phyloP scores from a whole-genome alignment of 768 basidiomycete species.

The Calocybe indica region DNA sequence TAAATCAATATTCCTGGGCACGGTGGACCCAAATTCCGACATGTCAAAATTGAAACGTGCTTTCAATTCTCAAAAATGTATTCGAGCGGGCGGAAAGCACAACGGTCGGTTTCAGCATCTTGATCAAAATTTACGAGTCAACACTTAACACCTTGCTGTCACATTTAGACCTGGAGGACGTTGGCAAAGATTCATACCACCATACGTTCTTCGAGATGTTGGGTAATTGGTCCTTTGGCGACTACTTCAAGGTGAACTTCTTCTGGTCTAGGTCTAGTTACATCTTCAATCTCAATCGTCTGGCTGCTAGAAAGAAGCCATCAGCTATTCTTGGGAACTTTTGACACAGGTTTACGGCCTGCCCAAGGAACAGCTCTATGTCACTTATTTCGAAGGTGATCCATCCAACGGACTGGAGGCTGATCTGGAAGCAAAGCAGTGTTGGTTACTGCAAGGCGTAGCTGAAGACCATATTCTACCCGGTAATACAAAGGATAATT shows the following conservation, averaged over 20 bases:
- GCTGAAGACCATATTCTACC: constrained; percentile 87
- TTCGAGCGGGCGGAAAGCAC: constrained; percentile 97
- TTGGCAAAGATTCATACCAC: constrained; percentile 97
- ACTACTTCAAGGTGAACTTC: constrained; percentile 89
- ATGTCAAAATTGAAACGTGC: constrained; percentile 89
- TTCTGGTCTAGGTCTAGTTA: constrained; percentile 3
- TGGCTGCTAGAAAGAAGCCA: constrained; percentile 76
- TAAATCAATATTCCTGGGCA: constrained; percentile 97
- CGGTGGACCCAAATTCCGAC: constrained; percentile 91
- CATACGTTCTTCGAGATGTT: constrained; percentile 99
- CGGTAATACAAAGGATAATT: constrained; percentile 95
- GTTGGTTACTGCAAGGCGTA: constrained; percentile 88
- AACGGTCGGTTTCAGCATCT: constrained; percentile 53
- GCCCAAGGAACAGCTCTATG: constrained; percentile 87
- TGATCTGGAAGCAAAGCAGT: constrained; percentile 82
- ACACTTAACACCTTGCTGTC: not conserved
- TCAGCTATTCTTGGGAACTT: constrained; percentile 90
- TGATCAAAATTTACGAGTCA: not conserved
- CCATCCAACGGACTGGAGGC: constrained; percentile 76
- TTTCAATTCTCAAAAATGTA: constrained; percentile 97
- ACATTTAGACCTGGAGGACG: constrained; percentile 87
- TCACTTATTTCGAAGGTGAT: constrained; percentile 98
- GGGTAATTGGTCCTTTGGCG: constrained; percentile 99
- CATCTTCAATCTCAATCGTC: constrained; percentile 4
- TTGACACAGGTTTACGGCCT: constrained; percentile 86